Evolutionary conservation across 2,329 filamentous ascomycete genomes (phyloP).

Genomic region (Cryphonectria nitschkei): DNA sequence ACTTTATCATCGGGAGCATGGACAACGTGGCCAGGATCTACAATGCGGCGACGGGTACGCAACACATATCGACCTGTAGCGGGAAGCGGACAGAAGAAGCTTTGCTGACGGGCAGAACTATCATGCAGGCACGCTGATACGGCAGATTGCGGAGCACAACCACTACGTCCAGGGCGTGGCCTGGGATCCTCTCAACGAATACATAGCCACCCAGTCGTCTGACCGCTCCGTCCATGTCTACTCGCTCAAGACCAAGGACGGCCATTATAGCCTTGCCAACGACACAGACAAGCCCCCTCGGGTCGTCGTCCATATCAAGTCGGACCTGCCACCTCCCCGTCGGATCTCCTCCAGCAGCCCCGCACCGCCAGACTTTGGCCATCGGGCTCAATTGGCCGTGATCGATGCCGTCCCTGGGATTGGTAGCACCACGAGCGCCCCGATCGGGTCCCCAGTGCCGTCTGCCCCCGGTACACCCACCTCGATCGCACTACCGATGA

Average conservation of each 20-base stretch:
- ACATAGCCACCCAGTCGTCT: conserved; percentile 96
- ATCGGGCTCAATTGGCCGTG: conserved; percentile 66
- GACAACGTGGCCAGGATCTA: conserved; percentile 98
- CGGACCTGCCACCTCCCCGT: conserved; percentile 82
- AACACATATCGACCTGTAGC: background rate
- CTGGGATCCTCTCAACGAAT: conserved; percentile 98
- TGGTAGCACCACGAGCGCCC: conserved; percentile 38
- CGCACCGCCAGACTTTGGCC: conserved; percentile 79
- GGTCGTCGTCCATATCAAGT: conserved; percentile 75
- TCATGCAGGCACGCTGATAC: conserved; percentile 63
- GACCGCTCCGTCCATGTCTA: conserved; percentile 98
- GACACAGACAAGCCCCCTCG: conserved; percentile 72
- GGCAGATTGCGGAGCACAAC: conserved; percentile 95
- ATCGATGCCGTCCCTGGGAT: conserved; percentile 50
- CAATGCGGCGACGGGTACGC: conserved; percentile 82
- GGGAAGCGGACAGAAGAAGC: background rate
- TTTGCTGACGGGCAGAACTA: background rate
- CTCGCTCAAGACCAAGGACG: conserved; percentile 93
- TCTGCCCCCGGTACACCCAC: conserved; percentile 94
- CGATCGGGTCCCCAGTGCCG: conserved; percentile 79
- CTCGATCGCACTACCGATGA: conserved; percentile 89
- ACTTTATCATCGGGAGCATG: conserved; percentile 99
- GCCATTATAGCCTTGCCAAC: conserved; percentile 78
- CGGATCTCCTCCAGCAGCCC: conserved; percentile 91
- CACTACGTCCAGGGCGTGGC: conserved; percentile 98